Evolutionary conservation across 192 early-diverging fungal genomes (phyloP).

Genomic region (Blastocladiella britannica): DNA sequence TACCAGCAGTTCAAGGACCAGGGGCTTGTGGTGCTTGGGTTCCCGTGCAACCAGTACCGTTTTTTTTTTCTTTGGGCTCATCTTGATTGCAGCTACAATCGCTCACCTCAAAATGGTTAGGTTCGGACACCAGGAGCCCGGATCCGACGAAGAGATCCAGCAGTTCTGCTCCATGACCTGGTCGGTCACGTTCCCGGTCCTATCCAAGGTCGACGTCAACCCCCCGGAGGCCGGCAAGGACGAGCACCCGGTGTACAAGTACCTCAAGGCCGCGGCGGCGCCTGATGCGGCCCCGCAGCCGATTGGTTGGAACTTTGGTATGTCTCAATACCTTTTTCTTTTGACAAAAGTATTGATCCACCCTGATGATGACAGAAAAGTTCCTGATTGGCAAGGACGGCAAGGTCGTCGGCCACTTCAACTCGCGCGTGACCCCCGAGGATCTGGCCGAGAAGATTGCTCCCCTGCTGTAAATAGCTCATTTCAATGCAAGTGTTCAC

Average conservation of each 20-base stretch:
- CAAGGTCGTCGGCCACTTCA: constrained; percentile 38
- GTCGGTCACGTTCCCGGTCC: constrained; percentile 69
- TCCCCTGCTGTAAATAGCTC: constrained; percentile 22
- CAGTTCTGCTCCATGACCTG: constrained; percentile 24
- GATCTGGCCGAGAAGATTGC: constrained; percentile 33
- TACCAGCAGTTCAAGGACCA: constrained; percentile 39
- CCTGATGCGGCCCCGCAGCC: too few relatives aligned
- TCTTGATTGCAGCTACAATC: too few relatives aligned
- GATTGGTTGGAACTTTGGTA: constrained; percentile 51
- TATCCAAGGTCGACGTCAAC: constrained; percentile 70
- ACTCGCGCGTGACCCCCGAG: constrained; percentile 37
- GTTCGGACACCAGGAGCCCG: constrained; percentile 51
- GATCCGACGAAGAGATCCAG: constrained; percentile 4
- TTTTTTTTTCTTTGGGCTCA: too few relatives aligned
- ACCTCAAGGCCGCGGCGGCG: constrained; percentile 20
- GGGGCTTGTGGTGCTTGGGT: constrained; percentile 71
- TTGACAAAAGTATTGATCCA: too few relatives aligned
- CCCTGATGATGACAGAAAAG: too few relatives aligned
- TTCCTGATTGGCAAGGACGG: constrained; percentile 51
- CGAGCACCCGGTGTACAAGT: constrained; percentile 37
- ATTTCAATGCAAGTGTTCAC: too few relatives aligned
- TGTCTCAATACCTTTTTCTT: too few relatives aligned
- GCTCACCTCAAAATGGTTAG: too few relatives aligned
- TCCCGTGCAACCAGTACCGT: constrained; percentile 87
- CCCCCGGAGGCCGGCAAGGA: too few relatives aligned